phyloP scores from a whole-genome alignment of 257 asterid species.

The Apocynum venetum region DNA sequence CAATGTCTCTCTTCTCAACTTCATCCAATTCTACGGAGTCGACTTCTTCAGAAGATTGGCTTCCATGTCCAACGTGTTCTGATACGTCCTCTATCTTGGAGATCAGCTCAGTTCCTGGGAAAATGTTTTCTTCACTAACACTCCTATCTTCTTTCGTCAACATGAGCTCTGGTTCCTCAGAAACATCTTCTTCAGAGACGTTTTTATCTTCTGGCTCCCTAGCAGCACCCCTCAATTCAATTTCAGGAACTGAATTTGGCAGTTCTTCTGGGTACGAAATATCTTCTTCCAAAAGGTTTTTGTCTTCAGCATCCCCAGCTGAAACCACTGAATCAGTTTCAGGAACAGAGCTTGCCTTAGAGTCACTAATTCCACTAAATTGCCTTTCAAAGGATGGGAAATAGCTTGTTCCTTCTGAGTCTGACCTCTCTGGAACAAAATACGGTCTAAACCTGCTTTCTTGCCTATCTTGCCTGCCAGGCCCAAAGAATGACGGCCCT shows the following conservation, averaged over 20 bases:
- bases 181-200: constrained; percentile 32
- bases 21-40: constrained; percentile 32
- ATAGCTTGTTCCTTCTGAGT: constrained; percentile 56
- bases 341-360: constrained; percentile 70
- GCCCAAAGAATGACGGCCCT: constrained; percentile 57
- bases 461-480: constrained; percentile 44
- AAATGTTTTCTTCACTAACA: constrained; percentile 13
- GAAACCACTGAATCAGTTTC: constrained; percentile 68
- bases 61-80: constrained; percentile 63
- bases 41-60: constrained; percentile 57
- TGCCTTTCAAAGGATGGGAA: constrained; percentile 51
- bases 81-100: constrained; percentile 38
- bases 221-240: constrained; percentile 40
- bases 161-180: constrained; percentile 11
- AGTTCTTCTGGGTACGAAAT: constrained; percentile 18
- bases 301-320: constrained; percentile 53
- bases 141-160: constrained; percentile 15
- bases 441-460: constrained; percentile 60
- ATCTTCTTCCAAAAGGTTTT: constrained; percentile 38
- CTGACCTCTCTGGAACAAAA: constrained; percentile 51
- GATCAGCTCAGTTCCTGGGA: constrained; percentile 30
- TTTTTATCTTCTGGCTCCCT: constrained; percentile 36
- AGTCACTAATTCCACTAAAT: constrained; percentile 74
- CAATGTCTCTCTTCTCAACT: constrained; percentile 30
- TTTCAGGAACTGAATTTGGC: constrained; percentile 37